phyloP scores from a whole-genome alignment of 2,329 filamentous ascomycete species.

The Cephalotrichum gorgonifer region DNA sequence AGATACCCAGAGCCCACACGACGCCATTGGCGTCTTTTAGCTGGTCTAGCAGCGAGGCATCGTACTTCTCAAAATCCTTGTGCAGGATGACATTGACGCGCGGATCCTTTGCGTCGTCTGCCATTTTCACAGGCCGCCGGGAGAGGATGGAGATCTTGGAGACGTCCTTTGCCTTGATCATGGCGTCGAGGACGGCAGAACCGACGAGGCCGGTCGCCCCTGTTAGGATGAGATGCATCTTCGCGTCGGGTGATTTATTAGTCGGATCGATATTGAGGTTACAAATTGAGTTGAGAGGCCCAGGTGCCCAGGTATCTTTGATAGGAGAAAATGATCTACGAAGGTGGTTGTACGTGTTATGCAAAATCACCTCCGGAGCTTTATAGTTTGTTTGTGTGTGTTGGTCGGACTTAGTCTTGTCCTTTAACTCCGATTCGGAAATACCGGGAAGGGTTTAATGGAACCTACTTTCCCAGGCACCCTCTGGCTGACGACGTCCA shows the following conservation, averaged over 20 bases:
- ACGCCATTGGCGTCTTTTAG: conserved; percentile 56
- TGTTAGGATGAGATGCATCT: conserved; percentile 56
- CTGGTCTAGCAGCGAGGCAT: conserved; percentile 41
- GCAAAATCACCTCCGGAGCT: no score
- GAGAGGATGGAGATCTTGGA: conserved; percentile 59
- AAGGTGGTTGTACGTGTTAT: no score
- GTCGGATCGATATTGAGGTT: background rate
- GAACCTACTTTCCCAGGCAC: no score
- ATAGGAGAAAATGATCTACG: no score
- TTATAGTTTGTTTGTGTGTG: no score
- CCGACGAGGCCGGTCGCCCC: conserved; percentile 60
- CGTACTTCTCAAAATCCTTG: conserved; percentile 54
- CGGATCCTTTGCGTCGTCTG: conserved; percentile 42
- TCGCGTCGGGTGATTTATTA: conserved; percentile 5
- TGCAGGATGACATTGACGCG: conserved; percentile 59
- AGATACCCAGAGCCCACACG: conserved; percentile 65
- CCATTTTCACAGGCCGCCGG: conserved; percentile 53
- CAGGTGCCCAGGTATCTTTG: no score
- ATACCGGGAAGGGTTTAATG: no score
- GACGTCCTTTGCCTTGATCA: conserved; percentile 43
- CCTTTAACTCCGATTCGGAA: no score
- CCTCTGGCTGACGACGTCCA: no score
- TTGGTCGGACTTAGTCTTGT: no score
- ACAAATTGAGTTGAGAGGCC: no score
- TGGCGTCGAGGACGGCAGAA: conserved; percentile 48